phyloP scores from a whole-genome alignment of 148 eudicot genomes.

The Vaccinium myrtillus region DNA sequence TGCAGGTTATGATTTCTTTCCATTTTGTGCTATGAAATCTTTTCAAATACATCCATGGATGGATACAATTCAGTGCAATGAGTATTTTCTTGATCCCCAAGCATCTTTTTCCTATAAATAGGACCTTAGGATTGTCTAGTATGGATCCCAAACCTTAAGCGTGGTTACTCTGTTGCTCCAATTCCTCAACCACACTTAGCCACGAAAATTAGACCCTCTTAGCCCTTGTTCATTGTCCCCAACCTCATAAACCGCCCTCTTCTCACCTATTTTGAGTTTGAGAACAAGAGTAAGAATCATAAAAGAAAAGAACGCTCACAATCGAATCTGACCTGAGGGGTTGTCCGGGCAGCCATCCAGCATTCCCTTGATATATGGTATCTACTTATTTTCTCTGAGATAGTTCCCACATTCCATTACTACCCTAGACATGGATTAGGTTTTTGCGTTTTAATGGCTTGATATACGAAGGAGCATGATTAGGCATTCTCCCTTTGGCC shows the following conservation, averaged over 20 bases:
- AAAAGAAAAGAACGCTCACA: background rate
- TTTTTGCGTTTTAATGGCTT: background rate
- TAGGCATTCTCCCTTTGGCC: background rate
- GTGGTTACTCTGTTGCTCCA: background rate
- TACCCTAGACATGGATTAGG: background rate
- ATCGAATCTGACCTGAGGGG: background rate
- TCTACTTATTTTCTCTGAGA: background rate
- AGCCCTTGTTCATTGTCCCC: background rate
- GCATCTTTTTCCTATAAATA: too few relatives aligned
- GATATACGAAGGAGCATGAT: background rate
- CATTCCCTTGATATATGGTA: background rate
- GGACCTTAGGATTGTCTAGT: background rate
- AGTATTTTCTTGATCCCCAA: too few relatives aligned
- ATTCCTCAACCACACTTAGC: background rate
- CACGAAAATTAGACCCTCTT: background rate
- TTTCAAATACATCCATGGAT: too few relatives aligned
- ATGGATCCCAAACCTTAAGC: background rate
- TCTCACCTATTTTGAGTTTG: background rate
- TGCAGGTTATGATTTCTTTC: too few relatives aligned
- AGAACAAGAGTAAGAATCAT: background rate
- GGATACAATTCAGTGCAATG: too few relatives aligned
- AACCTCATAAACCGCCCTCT: constrained; percentile 2
- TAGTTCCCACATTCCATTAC: background rate
- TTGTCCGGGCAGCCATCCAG: background rate
- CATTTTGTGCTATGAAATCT: too few relatives aligned